Base-by-base conservation (phyloP, 768 basidiomycete species). In the Tricholoma hemisulphureum region DNA sequence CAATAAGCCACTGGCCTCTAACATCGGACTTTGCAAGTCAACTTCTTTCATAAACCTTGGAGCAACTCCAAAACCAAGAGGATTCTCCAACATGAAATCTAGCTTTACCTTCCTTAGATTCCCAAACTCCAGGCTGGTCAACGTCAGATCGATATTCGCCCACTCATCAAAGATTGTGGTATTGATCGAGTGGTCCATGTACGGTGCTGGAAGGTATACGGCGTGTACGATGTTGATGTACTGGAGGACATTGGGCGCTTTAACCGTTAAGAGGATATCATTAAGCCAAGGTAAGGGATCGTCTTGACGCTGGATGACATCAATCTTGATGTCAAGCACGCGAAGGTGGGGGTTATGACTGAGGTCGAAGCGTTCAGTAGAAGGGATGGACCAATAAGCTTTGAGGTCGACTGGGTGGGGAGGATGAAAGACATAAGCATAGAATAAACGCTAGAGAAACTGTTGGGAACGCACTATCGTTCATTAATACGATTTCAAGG, bases 71-170 rank as follows among this genome's bases (percentile, higher is more conserved):
- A 67, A 67, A 7, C 67, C 69, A 46, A 72, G 65, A 10, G 68
- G 66, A 51, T 71, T 71, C 48, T 70, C 69, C n/a, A 70, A 61
- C 58, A 66, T 62, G 49, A 71, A 72, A 21, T 70, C 64, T 48
- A 73, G 39, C 54, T 61, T 58, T 18, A 71, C 71, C 24, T 46
- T 52, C 50, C 66, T 46, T 43, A 73, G 56, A 51, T 60, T 59
- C 16, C 60, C 56, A 39, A 68, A 71, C 10, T 61, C 60, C 8
- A 48, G 49, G 16, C 66, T 63, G 28, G 63, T 65, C 14, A 72
- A 32, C 18, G 68, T 65, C 7, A 55, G 49, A 31, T 72, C 71
- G 10, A 71, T 66, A 3, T 64, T 65, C 18, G 58, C 54, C 69
- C 71, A 72, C 28, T 45, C 61, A 2, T 61, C 59, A 52, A 72